These are phyloP conservation scores for Chenopodium formosanum DNA, from an alignment of 148 eudicot species.

Conservation along the genomic window DNA sequence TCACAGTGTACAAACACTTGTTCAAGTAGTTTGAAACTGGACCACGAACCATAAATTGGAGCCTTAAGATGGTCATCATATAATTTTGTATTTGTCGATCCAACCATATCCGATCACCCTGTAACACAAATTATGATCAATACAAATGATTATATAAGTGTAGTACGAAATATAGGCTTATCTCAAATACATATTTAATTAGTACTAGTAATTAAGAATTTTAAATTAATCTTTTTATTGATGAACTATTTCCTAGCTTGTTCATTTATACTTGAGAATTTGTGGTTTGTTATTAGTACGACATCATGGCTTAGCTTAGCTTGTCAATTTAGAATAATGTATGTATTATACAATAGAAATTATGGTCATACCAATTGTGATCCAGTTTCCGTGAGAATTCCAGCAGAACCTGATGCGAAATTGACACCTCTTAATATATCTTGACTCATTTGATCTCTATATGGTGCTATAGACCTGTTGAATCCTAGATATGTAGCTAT, in stretches of 20 bases:
- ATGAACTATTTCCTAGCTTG: too few species aligned
- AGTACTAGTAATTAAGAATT: too few species aligned
- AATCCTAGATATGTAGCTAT: conserved; percentile 54
- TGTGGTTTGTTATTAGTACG: too few species aligned
- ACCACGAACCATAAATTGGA: not conserved
- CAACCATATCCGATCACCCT: conserved; percentile 35
- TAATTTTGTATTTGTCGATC: conserved; percentile 33
- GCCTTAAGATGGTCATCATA: not conserved
- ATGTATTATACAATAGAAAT: too few species aligned
- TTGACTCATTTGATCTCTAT: conserved; percentile 34
- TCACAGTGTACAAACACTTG: conserved; percentile 42
- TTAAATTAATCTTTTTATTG: too few species aligned
- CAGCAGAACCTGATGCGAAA: conserved; percentile 69
- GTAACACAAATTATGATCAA: not conserved
- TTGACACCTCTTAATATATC: conserved; percentile 56
- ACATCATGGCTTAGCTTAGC: too few species aligned
- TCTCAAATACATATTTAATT: too few species aligned
- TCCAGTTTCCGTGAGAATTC: conserved; percentile 58
- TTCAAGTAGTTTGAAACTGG: conserved; percentile 18
- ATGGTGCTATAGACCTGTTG: conserved; percentile 46
- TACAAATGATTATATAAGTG: too few species aligned
- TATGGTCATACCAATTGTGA: conserved; percentile 37
- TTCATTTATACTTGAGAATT: too few species aligned
- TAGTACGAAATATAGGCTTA: too few species aligned
- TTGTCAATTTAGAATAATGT: too few species aligned